These are phyloP conservation scores for Geotrichum candidum DNA, from an alignment of 1,139 yeast species.

Conservation along the genomic window DNA sequence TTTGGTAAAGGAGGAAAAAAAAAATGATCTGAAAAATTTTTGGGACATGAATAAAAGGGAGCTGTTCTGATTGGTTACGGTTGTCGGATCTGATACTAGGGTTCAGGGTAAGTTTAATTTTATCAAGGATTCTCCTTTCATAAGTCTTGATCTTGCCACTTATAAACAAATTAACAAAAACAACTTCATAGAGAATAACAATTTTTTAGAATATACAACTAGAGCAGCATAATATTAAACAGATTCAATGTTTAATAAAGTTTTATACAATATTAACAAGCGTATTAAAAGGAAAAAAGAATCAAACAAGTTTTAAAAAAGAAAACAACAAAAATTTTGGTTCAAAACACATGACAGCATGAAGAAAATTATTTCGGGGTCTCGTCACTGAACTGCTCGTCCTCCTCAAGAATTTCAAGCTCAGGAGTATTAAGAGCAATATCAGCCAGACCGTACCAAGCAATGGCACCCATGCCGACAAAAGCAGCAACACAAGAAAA, in stretches of 20 bases:
- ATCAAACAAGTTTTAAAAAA: neutral
- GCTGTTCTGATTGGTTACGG: neutral
- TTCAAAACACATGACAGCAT: neutral
- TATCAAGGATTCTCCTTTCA: neutral
- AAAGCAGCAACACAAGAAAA: slow-evolving; percentile 75
- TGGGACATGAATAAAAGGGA: neutral
- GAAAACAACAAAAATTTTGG: neutral
- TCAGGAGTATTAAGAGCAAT: neutral
- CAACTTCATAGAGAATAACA: no score
- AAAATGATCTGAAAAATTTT: neutral
- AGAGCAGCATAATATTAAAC: neutral
- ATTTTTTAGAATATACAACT: neutral
- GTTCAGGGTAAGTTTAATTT: neutral
- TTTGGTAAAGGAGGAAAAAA: neutral
- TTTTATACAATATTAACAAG: neutral
- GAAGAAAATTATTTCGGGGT: neutral
- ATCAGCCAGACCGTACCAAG: slow-evolving; percentile 78
- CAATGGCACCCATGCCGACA: slow-evolving; percentile 69
- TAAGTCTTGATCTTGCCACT: neutral
- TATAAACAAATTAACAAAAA: neutral
- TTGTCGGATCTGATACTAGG: neutral
- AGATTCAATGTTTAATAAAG: neutral
- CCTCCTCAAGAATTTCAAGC: slow-evolving; percentile 1
- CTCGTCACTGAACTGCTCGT: neutral
- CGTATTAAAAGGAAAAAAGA: neutral